Conservation (phyloP, 257 asterid genomes). For the Echites panduratus region DNA sequence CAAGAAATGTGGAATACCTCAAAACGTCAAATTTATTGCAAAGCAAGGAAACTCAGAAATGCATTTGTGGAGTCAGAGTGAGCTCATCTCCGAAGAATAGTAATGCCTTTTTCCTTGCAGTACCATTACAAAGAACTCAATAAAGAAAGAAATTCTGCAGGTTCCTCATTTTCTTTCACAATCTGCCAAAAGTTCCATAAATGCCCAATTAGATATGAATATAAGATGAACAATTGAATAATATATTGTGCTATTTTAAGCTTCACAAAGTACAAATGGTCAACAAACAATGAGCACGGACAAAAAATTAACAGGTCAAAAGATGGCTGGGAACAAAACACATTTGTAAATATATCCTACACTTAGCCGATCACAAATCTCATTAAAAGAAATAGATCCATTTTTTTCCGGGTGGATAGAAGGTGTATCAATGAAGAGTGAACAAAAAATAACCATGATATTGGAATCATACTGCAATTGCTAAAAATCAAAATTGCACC, state of each 20-base stretch:
- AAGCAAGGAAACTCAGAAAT: slow-evolving; percentile 10
- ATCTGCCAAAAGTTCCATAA: slow-evolving; percentile 25
- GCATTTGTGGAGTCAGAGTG: slow-evolving; percentile 13
- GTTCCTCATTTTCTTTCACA: slow-evolving; percentile 43
- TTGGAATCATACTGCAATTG: background rate
- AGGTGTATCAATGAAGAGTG: background rate
- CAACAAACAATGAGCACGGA: background rate
- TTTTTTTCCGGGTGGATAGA: background rate
- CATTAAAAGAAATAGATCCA: background rate
- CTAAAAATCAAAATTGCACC: background rate
- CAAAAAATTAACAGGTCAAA: background rate
- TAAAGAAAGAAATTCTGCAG: slow-evolving; percentile 35
- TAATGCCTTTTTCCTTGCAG: slow-evolving; percentile 11
- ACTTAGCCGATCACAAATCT: no score
- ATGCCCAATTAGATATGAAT: background rate
- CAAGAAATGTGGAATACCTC: slow-evolving; percentile 16
- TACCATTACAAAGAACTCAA: slow-evolving; percentile 26
- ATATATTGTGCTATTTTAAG: background rate
- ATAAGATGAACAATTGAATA: background rate
- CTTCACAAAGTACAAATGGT: background rate
- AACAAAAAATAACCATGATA: background rate
- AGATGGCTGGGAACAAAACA: background rate
- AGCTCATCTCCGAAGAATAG: slow-evolving; percentile 8
- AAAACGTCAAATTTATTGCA: slow-evolving; percentile 11
- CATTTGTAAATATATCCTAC: background rate